These are phyloP conservation scores for Amaranthus cruentus DNA, from an alignment of 148 eudicot genomes.

Conservation along the genomic window DNA sequence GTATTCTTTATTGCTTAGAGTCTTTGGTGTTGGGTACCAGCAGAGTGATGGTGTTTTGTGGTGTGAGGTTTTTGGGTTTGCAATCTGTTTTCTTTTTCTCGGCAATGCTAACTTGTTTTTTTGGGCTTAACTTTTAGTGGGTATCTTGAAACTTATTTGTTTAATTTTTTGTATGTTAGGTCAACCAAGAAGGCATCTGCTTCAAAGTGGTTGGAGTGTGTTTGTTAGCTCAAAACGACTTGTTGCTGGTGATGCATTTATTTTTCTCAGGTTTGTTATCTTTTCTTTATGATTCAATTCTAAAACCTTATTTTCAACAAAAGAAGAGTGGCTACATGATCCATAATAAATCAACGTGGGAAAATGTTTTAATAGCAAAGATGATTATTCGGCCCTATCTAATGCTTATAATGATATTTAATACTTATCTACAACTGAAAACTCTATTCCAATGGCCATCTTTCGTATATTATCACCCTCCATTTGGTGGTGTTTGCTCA, in stretches of 20 bases:
- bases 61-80: no score
- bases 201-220: slow-evolving; percentile 99
- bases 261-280: slow-evolving; percentile 78
- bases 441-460: no score
- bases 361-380: no score
- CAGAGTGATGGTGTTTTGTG: neutral
- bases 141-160: neutral
- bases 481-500: no score
- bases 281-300: neutral
- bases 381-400: no score
- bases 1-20: neutral
- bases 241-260: slow-evolving; percentile 98
- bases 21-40: neutral
- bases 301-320: no score
- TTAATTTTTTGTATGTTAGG: slow-evolving; percentile 41
- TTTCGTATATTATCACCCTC: no score
- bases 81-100: no score
- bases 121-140: neutral
- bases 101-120: slow-evolving; percentile 6
- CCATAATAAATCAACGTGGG: no score
- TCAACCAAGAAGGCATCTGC: slow-evolving; percentile 96
- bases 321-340: no score
- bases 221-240: slow-evolving; percentile 99
- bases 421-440: no score
- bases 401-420: no score